These are phyloP conservation scores for Penicillium fuscoglaucum DNA, from an alignment of 2,329 filamentous ascomycete species.

Conservation along the genomic window DNA sequence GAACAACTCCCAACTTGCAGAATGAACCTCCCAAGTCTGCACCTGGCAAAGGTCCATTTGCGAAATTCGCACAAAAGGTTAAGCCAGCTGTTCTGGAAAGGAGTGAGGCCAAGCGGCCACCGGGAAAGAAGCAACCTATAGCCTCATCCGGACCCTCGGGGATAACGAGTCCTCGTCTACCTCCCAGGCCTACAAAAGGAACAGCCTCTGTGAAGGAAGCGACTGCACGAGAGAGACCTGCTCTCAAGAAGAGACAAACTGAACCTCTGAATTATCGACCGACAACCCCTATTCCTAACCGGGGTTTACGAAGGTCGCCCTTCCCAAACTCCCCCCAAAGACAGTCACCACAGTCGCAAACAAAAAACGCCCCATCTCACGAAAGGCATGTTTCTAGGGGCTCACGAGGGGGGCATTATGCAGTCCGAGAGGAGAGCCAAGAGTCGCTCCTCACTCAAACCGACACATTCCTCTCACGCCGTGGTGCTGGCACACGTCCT, in stretches of 20 bases:
- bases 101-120: slow-evolving; percentile 24
- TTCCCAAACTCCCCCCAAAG: slow-evolving; percentile 26
- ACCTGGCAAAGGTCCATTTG: slow-evolving; percentile 31
- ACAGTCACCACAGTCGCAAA: slow-evolving; percentile 24
- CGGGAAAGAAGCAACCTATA: slow-evolving; percentile 16
- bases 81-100: slow-evolving; percentile 31
- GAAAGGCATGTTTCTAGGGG: slow-evolving; percentile 19
- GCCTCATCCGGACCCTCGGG: slow-evolving; percentile 17
- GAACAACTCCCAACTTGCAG: slow-evolving; percentile 15
- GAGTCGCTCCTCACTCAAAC: slow-evolving; percentile 45
- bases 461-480: slow-evolving; percentile 46
- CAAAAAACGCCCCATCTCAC: slow-evolving; percentile 20
- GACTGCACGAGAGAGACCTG: slow-evolving; percentile 12
- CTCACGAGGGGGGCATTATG: slow-evolving; percentile 34
- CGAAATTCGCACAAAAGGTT: slow-evolving; percentile 39
- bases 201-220: slow-evolving; percentile 20
- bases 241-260: slow-evolving; percentile 12
- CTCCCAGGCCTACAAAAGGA: slow-evolving; percentile 22
- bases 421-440: slow-evolving; percentile 40
- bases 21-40: slow-evolving; percentile 27
- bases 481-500: slow-evolving; percentile 36
- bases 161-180: slow-evolving; percentile 2
- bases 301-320: slow-evolving; percentile 31
- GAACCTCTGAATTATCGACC: slow-evolving; percentile 16
- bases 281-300: slow-evolving; percentile 30